phyloP scores from a whole-genome alignment of 148 eudicot genomes.

The Chenopodium berlandieri region DNA sequence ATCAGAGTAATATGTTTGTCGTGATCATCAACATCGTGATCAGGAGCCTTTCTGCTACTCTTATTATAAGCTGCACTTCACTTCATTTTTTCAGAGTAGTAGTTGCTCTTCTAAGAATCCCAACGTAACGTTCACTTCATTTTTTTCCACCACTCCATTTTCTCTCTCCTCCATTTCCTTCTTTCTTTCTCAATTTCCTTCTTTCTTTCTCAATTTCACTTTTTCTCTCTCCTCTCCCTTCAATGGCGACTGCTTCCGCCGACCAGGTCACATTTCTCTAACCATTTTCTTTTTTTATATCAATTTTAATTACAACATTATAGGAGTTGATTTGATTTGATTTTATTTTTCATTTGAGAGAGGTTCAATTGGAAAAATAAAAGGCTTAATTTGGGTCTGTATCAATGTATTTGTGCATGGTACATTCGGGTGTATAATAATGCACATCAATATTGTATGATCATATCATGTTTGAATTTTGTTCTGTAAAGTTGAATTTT shows the following conservation, averaged over 20 bases:
- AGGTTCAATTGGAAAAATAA: too few species aligned
- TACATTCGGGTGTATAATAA: too few species aligned
- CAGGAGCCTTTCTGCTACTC: conserved; percentile 36
- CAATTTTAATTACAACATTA: too few species aligned
- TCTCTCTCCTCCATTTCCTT: not conserved
- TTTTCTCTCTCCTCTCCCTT: not conserved
- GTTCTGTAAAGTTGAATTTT: not conserved
- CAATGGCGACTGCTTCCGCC: conserved; percentile 47
- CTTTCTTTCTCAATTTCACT: not conserved
- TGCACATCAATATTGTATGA: too few species aligned
- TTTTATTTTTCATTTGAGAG: too few species aligned
- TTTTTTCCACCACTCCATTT: not conserved
- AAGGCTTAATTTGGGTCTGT: too few species aligned
- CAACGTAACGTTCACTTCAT: conserved; percentile 9
- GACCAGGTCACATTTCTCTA: conserved; percentile 45
- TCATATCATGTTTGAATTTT: too few species aligned
- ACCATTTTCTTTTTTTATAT: too few species aligned
- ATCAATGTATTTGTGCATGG: too few species aligned
- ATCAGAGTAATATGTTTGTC: conserved; percentile 28
- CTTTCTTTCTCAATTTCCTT: not conserved
- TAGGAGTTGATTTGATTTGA: too few species aligned
- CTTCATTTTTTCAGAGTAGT: too few species aligned
- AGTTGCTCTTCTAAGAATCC: not conserved
- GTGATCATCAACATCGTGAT: conserved; percentile 26
- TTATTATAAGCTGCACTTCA: not conserved